A percentile compares a stretch with the other conserved stretches of the same genome.
Conservation (phyloP, 192 early-diverging fungal genomes). For the Entomortierella lignicola region DNA sequence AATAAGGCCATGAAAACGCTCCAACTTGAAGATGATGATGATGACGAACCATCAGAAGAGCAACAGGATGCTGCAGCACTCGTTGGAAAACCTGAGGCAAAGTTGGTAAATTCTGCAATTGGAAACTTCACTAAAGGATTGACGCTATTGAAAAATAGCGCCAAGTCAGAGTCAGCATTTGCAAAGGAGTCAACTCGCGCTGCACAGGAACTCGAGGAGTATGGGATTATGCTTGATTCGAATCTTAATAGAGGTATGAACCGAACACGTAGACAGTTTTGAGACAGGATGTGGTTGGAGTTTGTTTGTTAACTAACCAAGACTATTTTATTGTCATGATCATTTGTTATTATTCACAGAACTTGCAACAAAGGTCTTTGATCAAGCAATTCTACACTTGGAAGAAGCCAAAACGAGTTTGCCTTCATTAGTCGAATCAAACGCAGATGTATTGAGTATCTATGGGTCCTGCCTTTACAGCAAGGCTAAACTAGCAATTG, state of each 20-base stretch:
- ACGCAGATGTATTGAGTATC: slow-evolving; percentile 30
- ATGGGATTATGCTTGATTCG: slow-evolving; percentile 36
- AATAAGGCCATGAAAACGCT: slow-evolving; percentile 14
- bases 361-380: slow-evolving; percentile 17
- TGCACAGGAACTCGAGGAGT: slow-evolving; percentile 50
- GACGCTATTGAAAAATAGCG: slow-evolving; percentile 5
- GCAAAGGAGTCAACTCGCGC: slow-evolving; percentile 44
- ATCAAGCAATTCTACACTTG: slow-evolving; percentile 32
- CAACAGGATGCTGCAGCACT: slow-evolving; percentile 26
- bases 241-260: slow-evolving; percentile 41
- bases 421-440: slow-evolving; percentile 19
- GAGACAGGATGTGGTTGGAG: background rate
- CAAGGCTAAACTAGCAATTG: slow-evolving; percentile 40
- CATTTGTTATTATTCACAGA: background rate
- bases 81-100: slow-evolving; percentile 21
- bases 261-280: background rate
- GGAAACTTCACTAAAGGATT: slow-evolving; percentile 27
- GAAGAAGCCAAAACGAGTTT: slow-evolving; percentile 20
- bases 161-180: slow-evolving; percentile 11
- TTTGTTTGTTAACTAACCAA: no score
- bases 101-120: slow-evolving; percentile 7
- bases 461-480: slow-evolving; percentile 43
- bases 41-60: slow-evolving; percentile 24
- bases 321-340: background rate
- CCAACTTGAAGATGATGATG: slow-evolving; percentile 15